These are phyloP conservation scores for Fomitiporia mediterranea DNA, from an alignment of 1,284 basidiomycete genomes.

Conservation along the genomic window DNA sequence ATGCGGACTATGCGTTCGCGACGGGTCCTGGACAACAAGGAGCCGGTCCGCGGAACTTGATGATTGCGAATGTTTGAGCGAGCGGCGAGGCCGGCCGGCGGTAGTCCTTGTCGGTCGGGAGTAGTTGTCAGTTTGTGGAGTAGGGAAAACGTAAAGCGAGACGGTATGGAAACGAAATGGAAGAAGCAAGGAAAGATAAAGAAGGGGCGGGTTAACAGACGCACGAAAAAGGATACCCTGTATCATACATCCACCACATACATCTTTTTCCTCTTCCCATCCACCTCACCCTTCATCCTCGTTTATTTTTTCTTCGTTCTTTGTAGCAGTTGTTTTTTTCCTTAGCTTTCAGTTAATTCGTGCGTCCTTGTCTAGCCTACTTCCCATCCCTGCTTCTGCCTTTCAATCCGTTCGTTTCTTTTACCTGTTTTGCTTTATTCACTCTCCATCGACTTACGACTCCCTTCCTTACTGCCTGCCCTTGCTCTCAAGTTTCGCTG, in stretches of 20 bases:
- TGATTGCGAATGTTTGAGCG: slow-evolving; percentile 11
- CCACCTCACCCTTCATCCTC: too few species aligned
- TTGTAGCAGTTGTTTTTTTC: too few species aligned
- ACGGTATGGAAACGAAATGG: neutral
- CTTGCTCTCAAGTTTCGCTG: too few species aligned
- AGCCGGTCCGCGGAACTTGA: slow-evolving; percentile 5
- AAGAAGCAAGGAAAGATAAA: neutral
- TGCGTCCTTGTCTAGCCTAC: too few species aligned
- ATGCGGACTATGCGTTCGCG: slow-evolving; percentile 17
- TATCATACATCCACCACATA: slow-evolving; percentile 7
- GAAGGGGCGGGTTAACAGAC: neutral
- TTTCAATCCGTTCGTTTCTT: neutral
- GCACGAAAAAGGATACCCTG: slow-evolving; percentile 12
- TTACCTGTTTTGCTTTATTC: neutral
- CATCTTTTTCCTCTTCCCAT: neutral
- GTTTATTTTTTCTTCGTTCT: too few species aligned
- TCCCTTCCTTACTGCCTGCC: too few species aligned
- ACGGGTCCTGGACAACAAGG: slow-evolving; percentile 17
- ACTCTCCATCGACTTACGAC: too few species aligned
- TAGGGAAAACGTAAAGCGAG: neutral
- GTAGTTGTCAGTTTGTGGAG: neutral
- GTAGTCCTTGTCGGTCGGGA: neutral
- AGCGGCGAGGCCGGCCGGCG: too few species aligned
- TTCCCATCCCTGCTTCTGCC: too few species aligned
- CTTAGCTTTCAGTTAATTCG: too few species aligned